Evolutionary conservation across 2,329 filamentous ascomycete species (phyloP).

Genomic region (Exophiala spinifera): DNA sequence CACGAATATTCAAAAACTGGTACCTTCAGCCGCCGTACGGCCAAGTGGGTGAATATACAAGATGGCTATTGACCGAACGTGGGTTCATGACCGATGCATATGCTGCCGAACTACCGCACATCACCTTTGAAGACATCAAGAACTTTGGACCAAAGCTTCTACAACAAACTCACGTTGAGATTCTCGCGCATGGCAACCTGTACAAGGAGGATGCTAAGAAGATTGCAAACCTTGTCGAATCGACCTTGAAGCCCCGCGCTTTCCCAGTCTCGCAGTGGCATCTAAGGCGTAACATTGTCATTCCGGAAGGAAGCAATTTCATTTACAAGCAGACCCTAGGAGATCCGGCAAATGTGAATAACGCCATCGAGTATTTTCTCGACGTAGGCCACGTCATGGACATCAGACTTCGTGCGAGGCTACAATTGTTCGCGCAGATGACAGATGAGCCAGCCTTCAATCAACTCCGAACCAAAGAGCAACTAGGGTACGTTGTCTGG

Average conservation of each 20-base stretch:
- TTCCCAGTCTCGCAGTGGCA: constrained; percentile 78
- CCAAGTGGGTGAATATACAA: constrained; percentile 78
- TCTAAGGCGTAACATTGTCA: constrained; percentile 69
- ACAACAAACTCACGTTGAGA: constrained; percentile 80
- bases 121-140: constrained; percentile 71
- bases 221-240: constrained; percentile 78
- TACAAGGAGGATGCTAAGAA: constrained; percentile 90
- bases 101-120: constrained; percentile 68
- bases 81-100: constrained; percentile 78
- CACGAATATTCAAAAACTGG: constrained; percentile 77
- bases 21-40: constrained; percentile 85
- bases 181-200: constrained; percentile 85
- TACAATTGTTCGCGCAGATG: constrained; percentile 82
- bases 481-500: constrained; percentile 95
- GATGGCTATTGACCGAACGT: constrained; percentile 74
- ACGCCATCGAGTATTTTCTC: constrained; percentile 77
- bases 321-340: constrained; percentile 76
- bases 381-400: constrained; percentile 68
- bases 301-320: constrained; percentile 77
- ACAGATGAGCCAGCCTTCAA: constrained; percentile 92
- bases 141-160: constrained; percentile 77
- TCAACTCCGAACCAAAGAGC: constrained; percentile 88
- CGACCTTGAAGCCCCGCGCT: constrained; percentile 67
- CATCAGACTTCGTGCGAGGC: constrained; percentile 67
- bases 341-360: constrained; percentile 85